Evolutionary conservation across 2,329 filamentous ascomycete species (phyloP).

Genomic region (Setomelanomma holmii): DNA sequence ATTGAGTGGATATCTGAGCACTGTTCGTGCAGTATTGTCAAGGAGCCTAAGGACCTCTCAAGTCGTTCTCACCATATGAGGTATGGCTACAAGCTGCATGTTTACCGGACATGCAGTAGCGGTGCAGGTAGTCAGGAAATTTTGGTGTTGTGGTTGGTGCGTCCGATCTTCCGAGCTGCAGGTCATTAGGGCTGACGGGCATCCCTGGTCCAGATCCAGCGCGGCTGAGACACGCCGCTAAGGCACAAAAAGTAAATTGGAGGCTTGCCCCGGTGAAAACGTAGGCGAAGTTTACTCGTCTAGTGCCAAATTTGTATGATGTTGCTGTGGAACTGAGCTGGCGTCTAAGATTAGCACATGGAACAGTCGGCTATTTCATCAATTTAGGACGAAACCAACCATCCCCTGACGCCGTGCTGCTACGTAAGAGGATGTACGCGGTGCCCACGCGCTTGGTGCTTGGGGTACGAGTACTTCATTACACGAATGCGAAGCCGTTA

Average conservation of each 20-base stretch:
- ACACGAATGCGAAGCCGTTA: constrained; percentile 21
- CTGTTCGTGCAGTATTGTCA: too few relatives aligned
- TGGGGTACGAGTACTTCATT: constrained; percentile 19
- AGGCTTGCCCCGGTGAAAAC: neutral
- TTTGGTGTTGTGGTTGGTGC: too few relatives aligned
- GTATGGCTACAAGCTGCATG: too few relatives aligned
- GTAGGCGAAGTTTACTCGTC: constrained; percentile 1
- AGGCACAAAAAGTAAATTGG: constrained; percentile 7
- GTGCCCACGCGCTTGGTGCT: constrained; percentile 11
- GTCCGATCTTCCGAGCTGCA: constrained; percentile 7
- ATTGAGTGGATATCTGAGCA: too few relatives aligned
- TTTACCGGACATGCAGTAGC: too few relatives aligned
- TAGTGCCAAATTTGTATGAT: neutral
- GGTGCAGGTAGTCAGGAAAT: too few relatives aligned
- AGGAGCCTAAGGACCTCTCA: too few relatives aligned
- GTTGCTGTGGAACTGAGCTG: too few relatives aligned
- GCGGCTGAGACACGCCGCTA: constrained; percentile 16
- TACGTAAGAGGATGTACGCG: constrained; percentile 8
- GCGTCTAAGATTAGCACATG: constrained; percentile 17
- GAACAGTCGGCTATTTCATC: constrained; percentile 5
- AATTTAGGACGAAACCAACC: constrained; percentile 13
- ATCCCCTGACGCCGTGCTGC: constrained; percentile 12
- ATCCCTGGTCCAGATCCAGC: neutral
- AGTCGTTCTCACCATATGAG: too few relatives aligned
- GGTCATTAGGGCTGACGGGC: constrained; percentile 3